Evolutionary conservation across 257 asterid genomes (phyloP), one percentile per base, ranked within the genome.

Genomic region (Leonotis leonurus): DNA sequence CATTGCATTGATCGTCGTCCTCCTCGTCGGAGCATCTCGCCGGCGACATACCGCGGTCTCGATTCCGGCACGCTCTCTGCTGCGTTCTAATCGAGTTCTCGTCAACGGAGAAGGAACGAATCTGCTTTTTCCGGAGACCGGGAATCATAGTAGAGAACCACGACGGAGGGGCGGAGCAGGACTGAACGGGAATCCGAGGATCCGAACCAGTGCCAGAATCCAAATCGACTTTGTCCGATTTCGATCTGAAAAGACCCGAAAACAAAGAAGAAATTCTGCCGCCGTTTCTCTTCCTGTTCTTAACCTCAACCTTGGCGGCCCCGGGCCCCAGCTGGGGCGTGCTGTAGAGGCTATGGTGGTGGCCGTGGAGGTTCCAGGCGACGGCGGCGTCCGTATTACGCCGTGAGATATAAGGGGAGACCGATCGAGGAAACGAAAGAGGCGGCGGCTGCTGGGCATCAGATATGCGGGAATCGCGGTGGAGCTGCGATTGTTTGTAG

Each of bases 31-130:
- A 72, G 50, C 4, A 55, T 35, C 84, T 65, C 61, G 78, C 89
- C 48, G 96, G 98, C 1, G 96, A 88, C 92, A 88, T 82, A 73
- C 94, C 94, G 8, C 91, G 80, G n/a, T n/a, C n/a, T n/a, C n/a
- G n/a, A n/a, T n/a, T n/a, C n/a, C n/a, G n/a, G 52, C 73, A 13
- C n/a, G 68, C 21, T 21, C 62, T 79, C 14, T 69, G 61, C 55
- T 60, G 68, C 8, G 66, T 66, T 37, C 73, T 69, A 75, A 49
- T 67, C 51, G 79, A 3, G 44, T 73, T 55, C 41, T 80, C 87
- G 17, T 82, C 85, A 3, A 80, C 48, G 8, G 93, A 79, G 27
- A 75, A 75, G 69, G 83, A 66, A 43, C 80, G 81, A 27, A 14
- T 69, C 80, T 78, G 81, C 71, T 83, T 81, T 53, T 81, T 83